Base-by-base conservation (phyloP, 164 flowering plant species). In the Vitis riparia region DNA sequence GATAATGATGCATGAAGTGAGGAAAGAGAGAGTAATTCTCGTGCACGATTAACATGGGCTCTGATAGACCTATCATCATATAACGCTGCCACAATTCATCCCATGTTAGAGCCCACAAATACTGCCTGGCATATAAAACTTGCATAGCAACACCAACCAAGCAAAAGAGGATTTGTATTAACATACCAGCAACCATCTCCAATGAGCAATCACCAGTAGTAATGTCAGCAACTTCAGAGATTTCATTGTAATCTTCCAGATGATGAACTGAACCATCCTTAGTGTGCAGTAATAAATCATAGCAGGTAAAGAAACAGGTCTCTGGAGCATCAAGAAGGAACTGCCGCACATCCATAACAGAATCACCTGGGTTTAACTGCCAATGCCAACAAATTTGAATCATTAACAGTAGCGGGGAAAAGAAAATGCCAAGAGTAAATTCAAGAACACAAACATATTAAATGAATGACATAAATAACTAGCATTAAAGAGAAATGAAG, bases 241-340 rank as follows among this genome's bases (percentile, higher is more conserved):
- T 86, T 83, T 96, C 99, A 84, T 89, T 90, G 72, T 87, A 89
- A 76, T 96, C 99, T 82, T 89, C 99, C 1, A 96, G 79, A 63
- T 85, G 93, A 72, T 91, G 92, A 77, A 82, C 75, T 52, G 88
- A 76, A 64, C 95, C 98, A 82, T 91, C 94, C 77, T 96, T 96
- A 9, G 88, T 77, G 71, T 88, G 95, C 73, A 96, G 79, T 70
- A 91, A 70, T 74, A 96, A 78, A 77, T 96, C 98, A 83, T 96
- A 96, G 81, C 97, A 91, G 1, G 99, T 96, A 71, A 89, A 77
- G 77, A 79, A 93, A 74, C 98, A 93, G 37, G 99, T 93, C 75
- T 93, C 97, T 8, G 97, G 91, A 63, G 98, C 97, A 82, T 96
- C 99, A 79, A 93, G 97, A 78, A 96, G 97, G 78, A 96, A 96